phyloP scores from a whole-genome alignment of 2,329 filamentous ascomycete species.

The Trichoderma simmonsii region DNA sequence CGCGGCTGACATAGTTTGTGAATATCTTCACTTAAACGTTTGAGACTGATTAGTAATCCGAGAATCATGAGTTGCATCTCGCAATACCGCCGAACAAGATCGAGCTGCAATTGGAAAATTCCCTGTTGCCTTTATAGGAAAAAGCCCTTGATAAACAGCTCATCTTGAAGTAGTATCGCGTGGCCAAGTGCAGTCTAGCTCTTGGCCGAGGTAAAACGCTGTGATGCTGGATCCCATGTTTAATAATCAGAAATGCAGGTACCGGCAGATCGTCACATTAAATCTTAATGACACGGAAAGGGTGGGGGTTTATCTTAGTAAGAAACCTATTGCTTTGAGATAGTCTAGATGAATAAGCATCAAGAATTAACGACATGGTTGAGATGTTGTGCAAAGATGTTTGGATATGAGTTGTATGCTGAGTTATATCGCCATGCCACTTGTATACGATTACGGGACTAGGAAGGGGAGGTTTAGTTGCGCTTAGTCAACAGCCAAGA shows the following conservation, averaged over 20 bases:
- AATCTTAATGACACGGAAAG: neutral
- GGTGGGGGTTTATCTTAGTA: neutral
- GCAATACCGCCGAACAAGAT: neutral
- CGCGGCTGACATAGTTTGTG: neutral
- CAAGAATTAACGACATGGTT: neutral
- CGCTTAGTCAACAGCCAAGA: neutral
- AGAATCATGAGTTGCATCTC: neutral
- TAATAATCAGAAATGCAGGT: conserved; percentile 12
- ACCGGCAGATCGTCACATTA: neutral
- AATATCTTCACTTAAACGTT: neutral
- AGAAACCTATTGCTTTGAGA: neutral
- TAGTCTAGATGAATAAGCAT: conserved; percentile 11
- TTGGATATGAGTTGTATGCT: neutral
- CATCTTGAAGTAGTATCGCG: neutral
- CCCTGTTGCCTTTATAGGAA: neutral
- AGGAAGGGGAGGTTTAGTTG: neutral
- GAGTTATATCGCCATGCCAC: neutral
- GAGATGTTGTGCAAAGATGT: neutral
- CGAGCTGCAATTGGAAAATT: neutral
- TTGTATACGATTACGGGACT: neutral
- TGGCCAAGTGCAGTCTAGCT: neutral
- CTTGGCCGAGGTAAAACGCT: neutral
- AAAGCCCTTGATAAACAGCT: neutral
- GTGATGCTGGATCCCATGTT: neutral
- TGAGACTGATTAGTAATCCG: neutral